These are phyloP conservation scores for Tranzscheliella williamsii DNA, from an alignment of 1,284 basidiomycete species.

Conservation along the genomic window DNA sequence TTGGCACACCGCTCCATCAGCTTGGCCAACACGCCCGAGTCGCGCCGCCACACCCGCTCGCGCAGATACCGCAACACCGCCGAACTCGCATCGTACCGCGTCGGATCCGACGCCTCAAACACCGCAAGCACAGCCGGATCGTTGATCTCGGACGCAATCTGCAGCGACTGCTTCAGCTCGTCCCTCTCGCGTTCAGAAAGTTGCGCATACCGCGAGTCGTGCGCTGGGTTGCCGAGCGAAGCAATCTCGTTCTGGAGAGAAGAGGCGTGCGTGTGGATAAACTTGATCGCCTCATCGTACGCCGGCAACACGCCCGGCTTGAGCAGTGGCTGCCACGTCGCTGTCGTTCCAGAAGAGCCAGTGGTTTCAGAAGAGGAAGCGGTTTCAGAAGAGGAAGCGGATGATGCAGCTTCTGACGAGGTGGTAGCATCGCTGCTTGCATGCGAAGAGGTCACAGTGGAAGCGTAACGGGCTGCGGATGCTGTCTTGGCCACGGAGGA, in stretches of 20 bases:
- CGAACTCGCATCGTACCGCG: constrained; percentile 62
- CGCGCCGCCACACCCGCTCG: constrained; percentile 76
- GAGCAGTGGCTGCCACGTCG: constrained; percentile 64
- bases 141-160: constrained; percentile 74
- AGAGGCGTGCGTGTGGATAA: constrained; percentile 66
- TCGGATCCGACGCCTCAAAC: constrained; percentile 64
- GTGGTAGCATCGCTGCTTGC: too few species aligned
- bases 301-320: constrained; percentile 72
- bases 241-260: constrained; percentile 65
- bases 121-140: constrained; percentile 76
- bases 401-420: neutral
- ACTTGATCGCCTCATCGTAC: constrained; percentile 77
- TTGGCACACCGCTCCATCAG: constrained; percentile 89
- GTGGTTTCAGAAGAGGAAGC: constrained; percentile 8
- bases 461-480: too few species aligned
- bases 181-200: constrained; percentile 9
- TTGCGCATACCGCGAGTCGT: neutral
- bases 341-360: neutral
- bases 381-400: constrained; percentile 2
- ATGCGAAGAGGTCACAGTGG: too few species aligned
- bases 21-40: constrained; percentile 22
- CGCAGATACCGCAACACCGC: constrained; percentile 77
- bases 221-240: constrained; percentile 30
- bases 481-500: too few species aligned
- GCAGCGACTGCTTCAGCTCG: constrained; percentile 63